Evolutionary conservation across 306 rosid species (phyloP).

Genomic region (Pyrus betulifolia): DNA sequence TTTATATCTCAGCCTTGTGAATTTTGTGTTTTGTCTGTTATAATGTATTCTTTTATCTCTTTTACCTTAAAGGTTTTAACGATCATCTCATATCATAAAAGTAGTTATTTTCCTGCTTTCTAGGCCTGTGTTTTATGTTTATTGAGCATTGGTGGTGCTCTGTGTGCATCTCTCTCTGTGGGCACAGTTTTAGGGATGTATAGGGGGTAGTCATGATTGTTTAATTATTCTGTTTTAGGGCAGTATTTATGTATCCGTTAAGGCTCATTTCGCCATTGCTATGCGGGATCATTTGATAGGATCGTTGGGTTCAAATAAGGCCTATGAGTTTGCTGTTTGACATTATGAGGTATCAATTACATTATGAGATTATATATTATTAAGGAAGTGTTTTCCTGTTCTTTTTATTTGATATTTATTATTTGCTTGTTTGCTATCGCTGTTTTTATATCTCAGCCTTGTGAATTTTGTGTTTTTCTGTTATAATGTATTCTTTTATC

Average conservation of each 20-base stretch:
- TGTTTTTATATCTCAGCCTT: no score
- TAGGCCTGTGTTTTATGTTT: background rate
- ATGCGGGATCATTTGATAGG: background rate
- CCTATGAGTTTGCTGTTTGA: background rate
- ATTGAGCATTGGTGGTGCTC: background rate
- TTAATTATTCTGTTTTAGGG: background rate
- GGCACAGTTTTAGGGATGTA: background rate
- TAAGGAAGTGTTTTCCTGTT: background rate
- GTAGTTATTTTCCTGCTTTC: background rate
- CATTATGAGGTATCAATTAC: background rate
- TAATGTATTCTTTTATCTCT: background rate
- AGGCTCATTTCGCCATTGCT: background rate
- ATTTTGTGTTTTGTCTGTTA: background rate
- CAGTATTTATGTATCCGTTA: background rate
- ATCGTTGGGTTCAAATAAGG: background rate
- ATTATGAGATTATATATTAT: background rate
- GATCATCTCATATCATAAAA: background rate
- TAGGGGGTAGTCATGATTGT: background rate
- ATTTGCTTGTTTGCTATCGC: background rate
- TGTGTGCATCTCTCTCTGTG: background rate
- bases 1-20: background rate
- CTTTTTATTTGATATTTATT: background rate
- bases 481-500: background rate
- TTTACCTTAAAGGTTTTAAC: background rate
- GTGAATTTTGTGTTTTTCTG: background rate